A percentile compares a stretch with the other conserved stretches of the same genome.
Evolutionary conservation across 1,139 yeast species (phyloP).

Genomic region (Blastobotrys elegans): DNA sequence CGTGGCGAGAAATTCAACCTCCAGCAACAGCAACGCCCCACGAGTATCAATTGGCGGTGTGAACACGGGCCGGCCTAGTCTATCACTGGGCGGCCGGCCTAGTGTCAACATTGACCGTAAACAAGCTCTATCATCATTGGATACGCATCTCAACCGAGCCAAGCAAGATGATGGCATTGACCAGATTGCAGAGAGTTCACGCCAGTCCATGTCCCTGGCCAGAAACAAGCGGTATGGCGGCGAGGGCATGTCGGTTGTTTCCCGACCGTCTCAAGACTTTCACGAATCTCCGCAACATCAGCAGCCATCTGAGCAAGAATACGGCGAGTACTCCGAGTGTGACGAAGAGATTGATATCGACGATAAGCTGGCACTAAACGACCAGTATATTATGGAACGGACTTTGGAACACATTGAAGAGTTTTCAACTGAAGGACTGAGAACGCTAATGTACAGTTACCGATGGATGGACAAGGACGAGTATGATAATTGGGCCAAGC

Average conservation of each 20-base stretch:
- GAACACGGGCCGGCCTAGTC: constrained; percentile 8
- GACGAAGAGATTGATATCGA: constrained; percentile 44
- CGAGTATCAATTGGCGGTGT: constrained; percentile 6
- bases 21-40: constrained; percentile 16
- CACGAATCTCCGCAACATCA: constrained; percentile 17
- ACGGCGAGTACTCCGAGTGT: constrained; percentile 23
- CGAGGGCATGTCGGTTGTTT: constrained; percentile 45
- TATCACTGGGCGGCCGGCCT: constrained; percentile 22
- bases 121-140: constrained; percentile 39
- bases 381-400: constrained; percentile 71
- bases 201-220: constrained; percentile 61
- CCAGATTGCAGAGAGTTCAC: constrained; percentile 53
- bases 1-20: constrained; percentile 38
- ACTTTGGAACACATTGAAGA: constrained; percentile 89
- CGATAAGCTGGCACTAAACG: constrained; percentile 63
- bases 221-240: constrained; percentile 41
- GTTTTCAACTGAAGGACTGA: constrained; percentile 88
- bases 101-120: constrained; percentile 28
- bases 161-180: constrained; percentile 53
- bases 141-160: constrained; percentile 48
- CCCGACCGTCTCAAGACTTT: constrained; percentile 5
- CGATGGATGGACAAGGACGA: constrained; percentile 60
- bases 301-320: background rate
- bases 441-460: constrained; percentile 82
- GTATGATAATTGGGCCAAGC: constrained; percentile 60